These are phyloP conservation scores for Fusarium sp. DNA, from an alignment of 2,329 filamentous ascomycete genomes.

Conservation along the genomic window DNA sequence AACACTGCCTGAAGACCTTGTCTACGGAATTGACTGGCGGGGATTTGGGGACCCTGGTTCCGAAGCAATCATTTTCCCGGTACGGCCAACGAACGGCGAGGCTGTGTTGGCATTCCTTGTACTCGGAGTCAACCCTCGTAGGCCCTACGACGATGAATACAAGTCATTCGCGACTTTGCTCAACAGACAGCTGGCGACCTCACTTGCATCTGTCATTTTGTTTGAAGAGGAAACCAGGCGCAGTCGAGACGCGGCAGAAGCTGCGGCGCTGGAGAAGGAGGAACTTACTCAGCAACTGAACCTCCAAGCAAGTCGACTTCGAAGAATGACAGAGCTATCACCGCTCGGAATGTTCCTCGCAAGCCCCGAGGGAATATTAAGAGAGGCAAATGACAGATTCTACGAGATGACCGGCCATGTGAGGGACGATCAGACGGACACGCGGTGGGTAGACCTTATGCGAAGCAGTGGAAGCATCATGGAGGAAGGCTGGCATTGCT, in stretches of 20 bases:
- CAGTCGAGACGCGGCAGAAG: constrained; percentile 56
- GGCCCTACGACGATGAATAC: constrained; percentile 80
- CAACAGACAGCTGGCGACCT: constrained; percentile 69
- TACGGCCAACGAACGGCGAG: constrained; percentile 75
- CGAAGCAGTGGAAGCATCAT: constrained; percentile 54
- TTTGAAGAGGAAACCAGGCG: constrained; percentile 76
- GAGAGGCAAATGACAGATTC: constrained; percentile 63
- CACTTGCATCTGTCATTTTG: constrained; percentile 74
- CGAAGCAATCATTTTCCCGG: constrained; percentile 76
- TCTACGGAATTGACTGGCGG: constrained; percentile 71
- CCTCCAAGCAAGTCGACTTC: constrained; percentile 56
- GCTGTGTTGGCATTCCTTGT: constrained; percentile 76
- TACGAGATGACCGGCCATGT: constrained; percentile 63
- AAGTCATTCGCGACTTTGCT: constrained; percentile 67
- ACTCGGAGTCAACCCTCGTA: constrained; percentile 76
- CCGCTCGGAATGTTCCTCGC: constrained; percentile 59
- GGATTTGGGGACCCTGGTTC: constrained; percentile 74
- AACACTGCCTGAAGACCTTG: constrained; percentile 70
- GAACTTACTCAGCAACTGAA: constrained; percentile 54
- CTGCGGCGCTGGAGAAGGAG: constrained; percentile 54
- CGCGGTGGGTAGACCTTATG: constrained; percentile 61
- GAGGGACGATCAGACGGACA: constrained; percentile 56
- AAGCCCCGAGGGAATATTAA: constrained; percentile 58
- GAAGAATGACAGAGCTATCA: constrained; percentile 57
- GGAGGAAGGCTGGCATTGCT: constrained; percentile 57